A percentile compares a stretch with the other conserved stretches of the same genome.
Evolutionary conservation across 2,329 filamentous ascomycete genomes (phyloP).

Genomic region (Mycogone perniciosa): DNA sequence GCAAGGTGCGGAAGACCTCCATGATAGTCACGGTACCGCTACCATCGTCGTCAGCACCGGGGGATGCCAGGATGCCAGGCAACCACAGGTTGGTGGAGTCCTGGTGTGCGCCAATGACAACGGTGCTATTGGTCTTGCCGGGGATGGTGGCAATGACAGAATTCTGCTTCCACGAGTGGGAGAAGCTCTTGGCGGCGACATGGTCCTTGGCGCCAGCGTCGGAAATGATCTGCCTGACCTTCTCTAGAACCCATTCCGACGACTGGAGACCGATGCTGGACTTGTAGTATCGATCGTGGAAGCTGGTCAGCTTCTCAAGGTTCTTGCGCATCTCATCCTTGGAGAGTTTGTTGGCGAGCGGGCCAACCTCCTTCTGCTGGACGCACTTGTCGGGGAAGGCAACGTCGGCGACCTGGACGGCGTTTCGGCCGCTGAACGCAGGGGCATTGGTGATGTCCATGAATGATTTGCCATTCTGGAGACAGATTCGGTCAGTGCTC

Average conservation of each 20-base stretch:
- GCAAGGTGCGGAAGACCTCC: slow-evolving; percentile 76
- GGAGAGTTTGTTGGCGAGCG: slow-evolving; percentile 61
- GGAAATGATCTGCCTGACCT: slow-evolving; percentile 65
- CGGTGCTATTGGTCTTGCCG: slow-evolving; percentile 73
- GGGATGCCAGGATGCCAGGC: slow-evolving; percentile 74
- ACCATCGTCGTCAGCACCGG: slow-evolving; percentile 93
- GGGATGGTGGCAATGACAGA: slow-evolving; percentile 90
- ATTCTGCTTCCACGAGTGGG: slow-evolving; percentile 81
- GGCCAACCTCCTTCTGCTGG: slow-evolving; percentile 59
- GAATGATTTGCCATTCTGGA: slow-evolving; percentile 74
- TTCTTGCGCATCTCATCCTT: slow-evolving; percentile 72
- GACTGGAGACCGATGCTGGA: slow-evolving; percentile 74
- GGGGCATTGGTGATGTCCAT: slow-evolving; percentile 85
- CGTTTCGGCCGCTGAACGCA: slow-evolving; percentile 45
- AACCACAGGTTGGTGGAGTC: slow-evolving; percentile 93
- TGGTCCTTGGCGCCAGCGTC: slow-evolving; percentile 63
- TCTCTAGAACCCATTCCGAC: slow-evolving; percentile 76
- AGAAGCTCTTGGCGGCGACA: slow-evolving; percentile 66
- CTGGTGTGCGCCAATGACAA: slow-evolving; percentile 88
- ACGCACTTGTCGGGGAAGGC: slow-evolving; percentile 62
- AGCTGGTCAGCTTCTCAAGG: slow-evolving; percentile 70
- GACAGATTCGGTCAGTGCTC: background rate
- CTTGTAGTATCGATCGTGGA: slow-evolving; percentile 79
- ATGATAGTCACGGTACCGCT: slow-evolving; percentile 91
- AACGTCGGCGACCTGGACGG: slow-evolving; percentile 27